A percentile compares a stretch with the other conserved stretches of the same genome.
phyloP scores from a whole-genome alignment of 192 early-diverging fungal genomes.

The Coemansia sp. region DNA sequence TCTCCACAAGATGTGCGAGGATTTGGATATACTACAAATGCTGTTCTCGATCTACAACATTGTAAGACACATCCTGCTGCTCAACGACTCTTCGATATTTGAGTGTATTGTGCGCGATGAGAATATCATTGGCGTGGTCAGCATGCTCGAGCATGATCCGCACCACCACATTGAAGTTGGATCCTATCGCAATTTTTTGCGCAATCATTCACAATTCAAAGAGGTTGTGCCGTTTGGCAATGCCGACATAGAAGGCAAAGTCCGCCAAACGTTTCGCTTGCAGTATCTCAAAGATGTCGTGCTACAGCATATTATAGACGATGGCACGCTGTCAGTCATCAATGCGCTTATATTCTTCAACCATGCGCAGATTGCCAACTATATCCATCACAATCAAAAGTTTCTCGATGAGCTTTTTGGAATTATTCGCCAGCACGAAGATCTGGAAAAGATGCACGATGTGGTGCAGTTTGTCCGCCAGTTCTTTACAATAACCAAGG shows the following conservation, averaged over 20 bases:
- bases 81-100: constrained; percentile 78
- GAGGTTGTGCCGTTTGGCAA: constrained; percentile 80
- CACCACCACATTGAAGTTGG: constrained; percentile 69
- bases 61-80: constrained; percentile 68
- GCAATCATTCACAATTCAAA: constrained; percentile 60
- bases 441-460: constrained; percentile 63
- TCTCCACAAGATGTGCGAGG: constrained; percentile 75
- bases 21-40: constrained; percentile 73
- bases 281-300: constrained; percentile 88
- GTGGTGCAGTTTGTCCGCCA: constrained; percentile 81
- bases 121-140: constrained; percentile 66
- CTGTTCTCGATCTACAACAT: constrained; percentile 74
- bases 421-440: constrained; percentile 57
- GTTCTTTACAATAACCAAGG: constrained; percentile 73
- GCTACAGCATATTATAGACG: constrained; percentile 74
- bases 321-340: constrained; percentile 70
- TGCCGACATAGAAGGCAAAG: constrained; percentile 67
- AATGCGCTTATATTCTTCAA: constrained; percentile 78
- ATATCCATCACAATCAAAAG: constrained; percentile 66
- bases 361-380: constrained; percentile 78
- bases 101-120: constrained; percentile 76
- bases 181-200: constrained; percentile 72
- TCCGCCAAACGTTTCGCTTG: constrained; percentile 82
- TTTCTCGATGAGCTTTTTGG: constrained; percentile 73
- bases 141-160: constrained; percentile 89